phyloP scores from a whole-genome alignment of 441 rosid genomes.

The Hypseocharis bilobata region DNA sequence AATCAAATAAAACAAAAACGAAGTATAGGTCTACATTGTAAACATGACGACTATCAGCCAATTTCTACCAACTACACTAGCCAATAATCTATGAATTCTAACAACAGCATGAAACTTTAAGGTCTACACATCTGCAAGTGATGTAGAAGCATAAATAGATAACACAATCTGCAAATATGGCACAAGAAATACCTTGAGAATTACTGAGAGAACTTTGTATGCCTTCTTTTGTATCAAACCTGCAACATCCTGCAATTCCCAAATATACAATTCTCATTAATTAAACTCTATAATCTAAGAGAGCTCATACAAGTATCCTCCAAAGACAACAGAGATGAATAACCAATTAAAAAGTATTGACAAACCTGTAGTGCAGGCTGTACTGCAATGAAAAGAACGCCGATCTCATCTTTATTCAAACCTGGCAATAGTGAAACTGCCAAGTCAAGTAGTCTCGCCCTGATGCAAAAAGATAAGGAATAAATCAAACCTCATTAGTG shows the following conservation, averaged over 20 bases:
- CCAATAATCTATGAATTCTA: background rate
- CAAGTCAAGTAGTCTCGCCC: conserved; percentile 70
- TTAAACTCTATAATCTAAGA: background rate
- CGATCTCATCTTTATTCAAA: conserved; percentile 45
- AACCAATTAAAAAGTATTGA: conserved; percentile 8
- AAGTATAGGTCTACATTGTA: too few relatives aligned
- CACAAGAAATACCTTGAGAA: conserved; percentile 50
- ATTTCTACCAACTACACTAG: background rate
- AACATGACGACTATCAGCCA: too few relatives aligned
- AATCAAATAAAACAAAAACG: too few relatives aligned
- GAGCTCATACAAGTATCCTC: background rate
- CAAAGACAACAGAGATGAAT: conserved; percentile 8
- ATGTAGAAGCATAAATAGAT: conserved; percentile 2
- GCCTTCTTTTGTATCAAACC: conserved; percentile 83
- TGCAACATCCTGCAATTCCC: conserved; percentile 52
- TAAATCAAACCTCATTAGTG: conserved; percentile 39
- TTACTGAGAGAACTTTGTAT: conserved; percentile 68
- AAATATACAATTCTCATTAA: conserved; percentile 14
- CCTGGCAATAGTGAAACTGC: conserved; percentile 76
- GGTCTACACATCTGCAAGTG: background rate
- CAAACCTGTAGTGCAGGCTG: conserved; percentile 72
- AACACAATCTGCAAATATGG: background rate
- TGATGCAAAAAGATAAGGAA: conserved; percentile 23
- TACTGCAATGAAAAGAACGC: conserved; percentile 46
- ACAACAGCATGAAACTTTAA: background rate